Evolutionary conservation across 2,329 filamentous ascomycete genomes (phyloP).

Genomic region (Fusarium tricinctum): DNA sequence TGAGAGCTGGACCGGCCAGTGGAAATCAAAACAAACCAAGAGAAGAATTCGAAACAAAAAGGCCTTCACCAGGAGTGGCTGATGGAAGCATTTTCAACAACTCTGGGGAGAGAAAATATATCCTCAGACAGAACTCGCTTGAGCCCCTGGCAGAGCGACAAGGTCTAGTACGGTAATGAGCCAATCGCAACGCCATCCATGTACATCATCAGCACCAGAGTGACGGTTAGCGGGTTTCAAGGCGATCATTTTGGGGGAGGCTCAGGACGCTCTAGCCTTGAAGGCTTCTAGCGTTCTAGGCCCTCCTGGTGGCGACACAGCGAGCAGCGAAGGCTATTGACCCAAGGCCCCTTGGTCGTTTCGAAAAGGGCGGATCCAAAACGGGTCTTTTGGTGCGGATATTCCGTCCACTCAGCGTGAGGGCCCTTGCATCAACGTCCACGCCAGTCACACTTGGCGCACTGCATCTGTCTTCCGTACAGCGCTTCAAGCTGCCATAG

Average conservation of each 20-base stretch:
- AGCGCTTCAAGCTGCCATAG: slow-evolving; percentile 26
- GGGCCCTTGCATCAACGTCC: slow-evolving; percentile 37
- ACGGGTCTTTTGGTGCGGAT: slow-evolving; percentile 29
- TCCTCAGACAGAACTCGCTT: slow-evolving; percentile 44
- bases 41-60: slow-evolving; percentile 44
- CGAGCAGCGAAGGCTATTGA: slow-evolving; percentile 29
- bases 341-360: slow-evolving; percentile 30
- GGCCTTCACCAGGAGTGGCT: slow-evolving; percentile 43
- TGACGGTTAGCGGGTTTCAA: slow-evolving; percentile 43
- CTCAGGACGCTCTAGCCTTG: slow-evolving; percentile 32
- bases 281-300: slow-evolving; percentile 34
- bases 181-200: slow-evolving; percentile 27
- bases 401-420: slow-evolving; percentile 38
- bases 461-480: slow-evolving; percentile 23
- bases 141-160: slow-evolving; percentile 37
- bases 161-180: slow-evolving; percentile 6
- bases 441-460: slow-evolving; percentile 36
- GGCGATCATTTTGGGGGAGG: slow-evolving; percentile 35
- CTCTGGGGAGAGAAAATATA: slow-evolving; percentile 28
- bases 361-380: slow-evolving; percentile 41
- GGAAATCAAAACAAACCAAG: slow-evolving; percentile 37
- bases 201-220: slow-evolving; percentile 36
- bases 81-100: slow-evolving; percentile 46
- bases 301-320: slow-evolving; percentile 34
- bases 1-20: slow-evolving; percentile 46